Percentiles rank a stretch among this genome's conserved stretches.
Evolutionary conservation across 1,284 basidiomycete genomes (phyloP).

Genomic region (Erythrobasidium hasegawianum): DNA sequence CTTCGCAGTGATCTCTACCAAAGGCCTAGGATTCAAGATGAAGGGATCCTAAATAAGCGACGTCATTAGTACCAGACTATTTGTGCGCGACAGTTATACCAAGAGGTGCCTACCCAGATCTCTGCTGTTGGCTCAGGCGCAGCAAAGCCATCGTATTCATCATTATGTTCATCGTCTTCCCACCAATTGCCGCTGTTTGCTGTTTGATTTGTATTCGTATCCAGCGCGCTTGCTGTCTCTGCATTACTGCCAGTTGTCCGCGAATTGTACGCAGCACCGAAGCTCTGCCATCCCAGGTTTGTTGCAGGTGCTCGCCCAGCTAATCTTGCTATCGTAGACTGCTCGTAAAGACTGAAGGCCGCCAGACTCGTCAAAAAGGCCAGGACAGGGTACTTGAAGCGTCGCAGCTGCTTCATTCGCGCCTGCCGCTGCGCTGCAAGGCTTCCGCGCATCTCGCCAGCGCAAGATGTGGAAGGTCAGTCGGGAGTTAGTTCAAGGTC

Average conservation of each 20-base stretch:
- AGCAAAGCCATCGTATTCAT: constrained; percentile 27
- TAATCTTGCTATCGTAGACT: constrained; percentile 15
- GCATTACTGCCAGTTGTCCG: background rate
- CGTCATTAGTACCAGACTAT: no score
- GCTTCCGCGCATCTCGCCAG: background rate
- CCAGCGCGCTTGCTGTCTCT: background rate
- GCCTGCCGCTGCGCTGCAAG: background rate
- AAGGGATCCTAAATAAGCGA: constrained; percentile 35
- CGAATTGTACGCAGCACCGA: constrained; percentile 20
- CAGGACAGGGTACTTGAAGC: constrained; percentile 9
- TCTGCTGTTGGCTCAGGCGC: background rate
- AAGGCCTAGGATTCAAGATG: constrained; percentile 34
- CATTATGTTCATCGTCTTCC: constrained; percentile 13
- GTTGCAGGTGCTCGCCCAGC: constrained; percentile 10
- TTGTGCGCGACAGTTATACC: no score
- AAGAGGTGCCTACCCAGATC: background rate
- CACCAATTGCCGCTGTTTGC: constrained; percentile 15
- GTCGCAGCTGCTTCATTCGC: constrained; percentile 2
- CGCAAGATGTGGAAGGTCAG: no score
- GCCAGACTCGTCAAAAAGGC: constrained; percentile 5
- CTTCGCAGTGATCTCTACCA: constrained; percentile 41
- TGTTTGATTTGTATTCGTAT: background rate
- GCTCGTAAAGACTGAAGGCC: constrained; percentile 14
- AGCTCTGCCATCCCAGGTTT: constrained; percentile 34
- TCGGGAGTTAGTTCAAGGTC: no score